These are phyloP conservation scores for Nakazawaea holstii DNA, from an alignment of 805 yeast genomes.

Conservation along the genomic window DNA sequence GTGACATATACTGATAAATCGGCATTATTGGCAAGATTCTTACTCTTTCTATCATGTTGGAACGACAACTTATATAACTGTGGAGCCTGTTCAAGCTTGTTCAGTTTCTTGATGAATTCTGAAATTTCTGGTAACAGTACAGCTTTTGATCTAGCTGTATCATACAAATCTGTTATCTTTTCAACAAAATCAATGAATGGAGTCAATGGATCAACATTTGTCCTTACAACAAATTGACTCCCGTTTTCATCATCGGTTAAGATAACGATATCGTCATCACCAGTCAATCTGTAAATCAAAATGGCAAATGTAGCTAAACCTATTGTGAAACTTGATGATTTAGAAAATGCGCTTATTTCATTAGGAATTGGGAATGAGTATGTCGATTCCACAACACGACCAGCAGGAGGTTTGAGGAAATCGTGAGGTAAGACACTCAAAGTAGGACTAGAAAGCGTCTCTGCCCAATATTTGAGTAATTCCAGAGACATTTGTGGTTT, in stretches of 20 bases:
- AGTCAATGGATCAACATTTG: conserved; percentile 48
- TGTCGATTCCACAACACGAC: conserved; percentile 61
- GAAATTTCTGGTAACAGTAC: conserved; percentile 55
- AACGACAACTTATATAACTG: conserved; percentile 58
- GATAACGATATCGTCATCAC: conserved; percentile 90
- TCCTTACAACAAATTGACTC: conserved; percentile 56
- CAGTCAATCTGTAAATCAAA: conserved; percentile 74
- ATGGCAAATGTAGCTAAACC: conserved; percentile 66
- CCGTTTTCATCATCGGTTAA: conserved; percentile 53
- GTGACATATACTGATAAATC: conserved; percentile 55
- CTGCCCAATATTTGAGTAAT: conserved; percentile 51
- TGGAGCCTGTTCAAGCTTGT: conserved; percentile 53
- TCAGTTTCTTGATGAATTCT: conserved; percentile 38
- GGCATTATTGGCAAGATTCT: conserved; percentile 40
- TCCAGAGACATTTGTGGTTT: conserved; percentile 2
- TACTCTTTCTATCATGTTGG: conserved; percentile 36
- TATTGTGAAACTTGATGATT: conserved; percentile 34
- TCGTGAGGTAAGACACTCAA: conserved; percentile 86
- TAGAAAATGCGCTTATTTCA: conserved; percentile 13
- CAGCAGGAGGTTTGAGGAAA: conserved; percentile 69
- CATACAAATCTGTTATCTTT: conserved; percentile 37
- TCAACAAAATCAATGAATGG: conserved; percentile 49
- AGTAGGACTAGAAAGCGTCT: conserved; percentile 70
- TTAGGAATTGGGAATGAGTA: conserved; percentile 27
- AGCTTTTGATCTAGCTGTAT: conserved; percentile 25